Conservation (phyloP, 352 stramenopile genomes). For the Bremia lactucae region DNA sequence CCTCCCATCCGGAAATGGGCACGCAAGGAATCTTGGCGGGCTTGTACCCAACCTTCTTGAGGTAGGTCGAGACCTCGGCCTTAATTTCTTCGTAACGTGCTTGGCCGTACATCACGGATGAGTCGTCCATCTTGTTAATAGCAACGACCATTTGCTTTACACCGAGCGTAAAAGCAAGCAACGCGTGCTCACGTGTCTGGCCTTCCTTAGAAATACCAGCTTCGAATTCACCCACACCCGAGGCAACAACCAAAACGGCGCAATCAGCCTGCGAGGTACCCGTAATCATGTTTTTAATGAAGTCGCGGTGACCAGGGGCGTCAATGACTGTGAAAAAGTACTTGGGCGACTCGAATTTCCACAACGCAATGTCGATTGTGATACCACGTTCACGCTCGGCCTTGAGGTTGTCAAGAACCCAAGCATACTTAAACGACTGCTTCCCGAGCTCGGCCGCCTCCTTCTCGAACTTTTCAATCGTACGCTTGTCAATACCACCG, state of each 20-base stretch:
- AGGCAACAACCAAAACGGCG: constrained; percentile 92
- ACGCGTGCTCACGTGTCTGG: constrained; percentile 92
- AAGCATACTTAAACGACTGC: constrained; percentile 98
- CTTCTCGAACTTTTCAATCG: constrained; percentile 97
- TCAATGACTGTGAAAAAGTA: constrained; percentile 98
- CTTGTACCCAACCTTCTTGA: constrained; percentile 97
- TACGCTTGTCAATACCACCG: constrained; percentile 97
- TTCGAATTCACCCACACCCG: constrained; percentile 89
- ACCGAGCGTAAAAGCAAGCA: constrained; percentile 94
- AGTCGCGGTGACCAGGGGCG: constrained; percentile 95
- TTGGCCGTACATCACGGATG: constrained; percentile 88
- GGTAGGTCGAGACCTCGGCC: constrained; percentile 82
- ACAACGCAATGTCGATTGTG: constrained; percentile 95
- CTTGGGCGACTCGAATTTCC: constrained; percentile 96
- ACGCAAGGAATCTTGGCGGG: constrained; percentile 92
- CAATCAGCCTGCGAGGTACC: constrained; percentile 97
- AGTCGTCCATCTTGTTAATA: constrained; percentile 99
- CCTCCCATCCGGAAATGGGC: constrained; percentile 93
- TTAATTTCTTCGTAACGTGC: constrained; percentile 93
- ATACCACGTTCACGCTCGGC: constrained; percentile 96
- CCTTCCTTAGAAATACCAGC: constrained; percentile 92
- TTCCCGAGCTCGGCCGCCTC: constrained; percentile 95
- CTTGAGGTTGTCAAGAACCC: constrained; percentile 98
- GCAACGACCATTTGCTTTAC: constrained; percentile 97
- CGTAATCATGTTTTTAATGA: constrained; percentile 99